Base-by-base conservation (phyloP, 2,329 filamentous ascomycete species). In the Penicillium sp. region DNA sequence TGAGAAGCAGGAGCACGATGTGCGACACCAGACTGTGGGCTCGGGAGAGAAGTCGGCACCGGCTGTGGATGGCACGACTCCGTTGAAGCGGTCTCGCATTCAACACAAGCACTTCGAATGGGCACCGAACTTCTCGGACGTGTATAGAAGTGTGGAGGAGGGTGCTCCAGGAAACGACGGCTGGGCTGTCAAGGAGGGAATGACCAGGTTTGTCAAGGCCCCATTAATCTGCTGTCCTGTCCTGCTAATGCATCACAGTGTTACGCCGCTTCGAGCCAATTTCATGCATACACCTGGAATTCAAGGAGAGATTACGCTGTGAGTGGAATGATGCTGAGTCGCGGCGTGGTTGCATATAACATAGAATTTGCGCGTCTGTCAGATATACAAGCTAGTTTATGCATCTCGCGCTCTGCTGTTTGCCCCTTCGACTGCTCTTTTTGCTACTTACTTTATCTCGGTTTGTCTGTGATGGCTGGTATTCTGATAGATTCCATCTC, bases 21-120 rank as follows among this genome's bases (percentile, higher is more conserved):
- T 84, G 57, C 83, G 87, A 58, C 90, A 95, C 48, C 44, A 56
- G 45, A 54, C 63, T 37, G 45, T 60, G n/a, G n/a, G n/a, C n/a
- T n/a, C n/a, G n/a, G n/a, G n/a, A n/a, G n/a, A n/a, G n/a, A n/a
- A n/a, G n/a, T n/a, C n/a, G n/a, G n/a, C n/a, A n/a, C n/a, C n/a
- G n/a, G n/a, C n/a, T n/a, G n/a, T n/a, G n/a, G n/a, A n/a, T n/a
- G n/a, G n/a, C n/a, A n/a, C n/a, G n/a, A n/a, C n/a, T n/a, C n/a
- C n/a, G n/a, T n/a, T n/a, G n/a, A n/a, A n/a, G n/a, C 45, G 52
- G 44, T 21, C 71, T 34, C 72, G 77, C 26, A 83, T 88, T 65
- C 78, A 75, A 49, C 88, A 95, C 69, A 88, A 87, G 67, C 87
- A 94, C 69, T 97, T 96, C 75, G 94, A 91, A 71, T 97, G 93